Base-by-base conservation (phyloP, 805 yeast species). In the Blastobotrys muscicola region DNA sequence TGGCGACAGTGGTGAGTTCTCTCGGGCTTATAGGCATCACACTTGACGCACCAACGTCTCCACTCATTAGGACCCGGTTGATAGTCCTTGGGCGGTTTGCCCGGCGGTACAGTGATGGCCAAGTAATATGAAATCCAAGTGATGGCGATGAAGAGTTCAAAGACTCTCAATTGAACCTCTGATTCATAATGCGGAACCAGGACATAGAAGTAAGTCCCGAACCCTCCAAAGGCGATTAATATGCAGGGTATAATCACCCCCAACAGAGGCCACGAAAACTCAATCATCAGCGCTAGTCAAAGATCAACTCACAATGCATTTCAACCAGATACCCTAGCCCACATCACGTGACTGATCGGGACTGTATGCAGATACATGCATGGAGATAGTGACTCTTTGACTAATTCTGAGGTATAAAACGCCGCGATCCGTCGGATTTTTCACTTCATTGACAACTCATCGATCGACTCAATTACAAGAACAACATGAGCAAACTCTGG, bases 1-100 rank as follows among this genome's bases (percentile, higher is more conserved):
- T 76, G 72, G 53, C 81, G 81, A 60, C 96, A 87, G 64, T 87
- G 96, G 58, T 87, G 96, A 3, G 85, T 57, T 47, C 96, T 64
- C 55, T 81, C 90, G 0, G 95, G 95, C 58, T 87, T 87, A 61
- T 72, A 78, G 33, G 60, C 62, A 33, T 77, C 52, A 61, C 96
- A 87, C 58, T 84, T 85, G 45, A 69, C 62, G 57, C 95, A 86
- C 71, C 76, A 84, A 50, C 78, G 69, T 47, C 65, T 66, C 89
- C 86, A 80, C 48, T 72, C 74, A 1, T 66, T 69, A 2, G 59
- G 51, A 1, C 48, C 50, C 0, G 77, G 72, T n/a, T 60, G 46
- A 55, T 68, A 80, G 10, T 64, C 58, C 2, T 52, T 43, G 0
- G 84, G 79, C 0, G 92, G 82, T 0, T 70, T 56, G 0, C 97